Evolutionary conservation across 23 red algal species (phyloP).

Genomic region (Chondrus crispus): DNA sequence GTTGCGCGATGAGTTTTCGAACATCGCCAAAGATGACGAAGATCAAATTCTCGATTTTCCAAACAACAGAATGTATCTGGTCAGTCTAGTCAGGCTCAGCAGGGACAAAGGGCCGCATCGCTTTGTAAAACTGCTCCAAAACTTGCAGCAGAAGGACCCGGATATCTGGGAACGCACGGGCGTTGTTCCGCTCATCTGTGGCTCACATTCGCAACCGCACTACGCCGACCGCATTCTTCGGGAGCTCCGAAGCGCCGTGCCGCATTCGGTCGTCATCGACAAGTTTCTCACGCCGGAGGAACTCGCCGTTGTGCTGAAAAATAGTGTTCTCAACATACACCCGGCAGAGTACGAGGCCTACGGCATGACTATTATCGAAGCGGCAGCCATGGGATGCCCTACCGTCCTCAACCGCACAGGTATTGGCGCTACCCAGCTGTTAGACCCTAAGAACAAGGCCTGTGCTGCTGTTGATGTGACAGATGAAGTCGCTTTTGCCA

Average conservation of each 20-base stretch:
- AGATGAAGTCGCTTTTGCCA: neutral
- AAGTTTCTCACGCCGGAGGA: constrained; percentile 22
- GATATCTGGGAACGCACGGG: neutral
- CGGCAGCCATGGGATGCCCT: constrained; percentile 43
- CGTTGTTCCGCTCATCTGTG: constrained; percentile 9
- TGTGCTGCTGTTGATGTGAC: neutral
- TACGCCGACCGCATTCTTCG: neutral
- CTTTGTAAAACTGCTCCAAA: neutral
- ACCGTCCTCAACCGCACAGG: neutral
- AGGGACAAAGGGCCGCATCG: constrained; percentile 7
- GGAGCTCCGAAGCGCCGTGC: neutral
- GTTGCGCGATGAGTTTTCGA: constrained; percentile 16
- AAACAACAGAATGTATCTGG: constrained; percentile 5
- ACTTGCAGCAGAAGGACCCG: neutral
- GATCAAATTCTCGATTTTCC: neutral
- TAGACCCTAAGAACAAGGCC: neutral
- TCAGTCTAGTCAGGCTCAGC: neutral
- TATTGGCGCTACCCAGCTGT: constrained; percentile 26
- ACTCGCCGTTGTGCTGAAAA: neutral
- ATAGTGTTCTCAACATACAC: constrained; percentile 10
- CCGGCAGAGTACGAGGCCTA: constrained; percentile 22
- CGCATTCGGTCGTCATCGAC: neutral
- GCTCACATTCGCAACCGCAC: neutral
- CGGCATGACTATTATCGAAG: constrained; percentile 47
- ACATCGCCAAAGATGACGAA: neutral